Percentiles rank a stretch among this genome's conserved stretches.
Conservation (phyloP, 108 stramenopile genomes). For the Phaeodactylum tricornutum region DNA sequence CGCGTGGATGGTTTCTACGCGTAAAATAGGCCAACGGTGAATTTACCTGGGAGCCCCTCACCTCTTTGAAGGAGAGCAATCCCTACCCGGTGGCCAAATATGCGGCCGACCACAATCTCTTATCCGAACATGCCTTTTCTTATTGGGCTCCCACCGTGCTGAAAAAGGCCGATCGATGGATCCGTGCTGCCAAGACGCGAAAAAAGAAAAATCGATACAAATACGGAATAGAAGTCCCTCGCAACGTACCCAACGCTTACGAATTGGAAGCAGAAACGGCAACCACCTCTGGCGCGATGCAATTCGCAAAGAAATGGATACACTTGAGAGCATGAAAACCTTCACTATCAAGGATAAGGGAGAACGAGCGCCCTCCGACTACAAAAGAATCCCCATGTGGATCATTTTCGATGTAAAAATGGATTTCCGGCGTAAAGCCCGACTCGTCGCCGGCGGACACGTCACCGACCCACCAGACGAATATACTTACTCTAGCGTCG, state of each 20-base stretch:
- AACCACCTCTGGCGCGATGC: conserved; percentile 30
- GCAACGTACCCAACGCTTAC: conserved; percentile 24
- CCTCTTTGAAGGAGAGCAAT: conserved; percentile 18
- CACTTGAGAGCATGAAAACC: conserved; percentile 19
- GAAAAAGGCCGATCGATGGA: no score
- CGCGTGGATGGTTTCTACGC: conserved; percentile 24
- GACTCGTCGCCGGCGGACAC: conserved; percentile 36
- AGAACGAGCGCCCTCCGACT: not conserved
- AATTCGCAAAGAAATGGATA: conserved; percentile 37
- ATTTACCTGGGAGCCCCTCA: conserved; percentile 14
- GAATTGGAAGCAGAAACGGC: conserved; percentile 32
- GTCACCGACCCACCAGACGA: conserved; percentile 9
- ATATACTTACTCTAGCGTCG: conserved; percentile 26
- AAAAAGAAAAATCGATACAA: conserved; percentile 3
- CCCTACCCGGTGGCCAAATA: conserved; percentile 29
- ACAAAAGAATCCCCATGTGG: not conserved
- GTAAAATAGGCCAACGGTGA: conserved; percentile 17
- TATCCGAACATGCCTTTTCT: conserved; percentile 9
- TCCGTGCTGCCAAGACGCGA: no score
- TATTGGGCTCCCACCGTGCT: conserved; percentile 38
- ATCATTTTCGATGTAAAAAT: conserved; percentile 41
- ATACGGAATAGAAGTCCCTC: conserved; percentile 12
- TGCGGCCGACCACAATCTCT: conserved; percentile 12
- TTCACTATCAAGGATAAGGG: conserved; percentile 23
- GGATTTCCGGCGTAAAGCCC: conserved; percentile 24